These are phyloP conservation scores for Zea mays DNA, from an alignment of 176 grass and related monocot genomes.

Conservation along the genomic window Zm-B73-REFERENCE-NAM-5.0 NC_050100.1:41568001-41568500, in stretches of 20 bases:
- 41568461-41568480: not conserved
- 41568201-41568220: not conserved
- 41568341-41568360: conserved; percentile 7
- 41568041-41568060: not conserved
- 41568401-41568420: conserved; percentile 12
- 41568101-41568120: not conserved
- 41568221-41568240: not conserved
- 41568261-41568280: not conserved
- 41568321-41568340: not conserved
- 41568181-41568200: not conserved
- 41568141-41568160: not conserved
- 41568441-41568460: conserved; percentile 14
- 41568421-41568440: conserved; percentile 1
- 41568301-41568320: not conserved
- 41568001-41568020: conserved; percentile 1
- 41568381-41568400: not conserved
- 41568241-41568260: not conserved
- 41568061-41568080: not conserved
- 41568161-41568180: not conserved
- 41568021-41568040: conserved; percentile 13
- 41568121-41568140: not conserved
- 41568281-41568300: not conserved
- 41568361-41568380: not conserved
- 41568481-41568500: not conserved
- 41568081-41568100: not conserved